phyloP scores from a whole-genome alignment of 2,329 filamentous ascomycete species.

The Proliferodiscus dingleyae region DNA sequence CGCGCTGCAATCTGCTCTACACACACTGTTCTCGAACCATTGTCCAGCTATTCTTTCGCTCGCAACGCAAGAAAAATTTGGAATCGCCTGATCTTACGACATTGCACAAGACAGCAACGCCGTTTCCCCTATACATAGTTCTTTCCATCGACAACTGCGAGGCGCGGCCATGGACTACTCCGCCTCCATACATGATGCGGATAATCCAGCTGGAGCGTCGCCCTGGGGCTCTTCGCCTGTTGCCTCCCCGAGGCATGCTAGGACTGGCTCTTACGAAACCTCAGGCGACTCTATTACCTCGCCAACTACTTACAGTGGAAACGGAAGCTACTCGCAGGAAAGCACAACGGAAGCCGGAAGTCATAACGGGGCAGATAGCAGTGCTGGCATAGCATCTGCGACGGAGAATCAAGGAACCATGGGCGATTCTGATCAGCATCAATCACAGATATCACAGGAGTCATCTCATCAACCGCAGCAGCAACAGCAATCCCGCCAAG shows the following conservation, averaged over 20 bases:
- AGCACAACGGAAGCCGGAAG: conserved; percentile 22
- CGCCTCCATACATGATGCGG: conserved; percentile 49
- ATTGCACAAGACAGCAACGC: no score
- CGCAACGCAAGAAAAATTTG: no score
- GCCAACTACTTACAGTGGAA: conserved; percentile 24
- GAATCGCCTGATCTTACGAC: no score
- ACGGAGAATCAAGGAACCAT: conserved; percentile 25
- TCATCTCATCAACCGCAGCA: conserved; percentile 30
- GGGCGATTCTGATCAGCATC: conserved; percentile 25
- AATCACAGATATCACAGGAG: conserved; percentile 16
- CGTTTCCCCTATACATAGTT: no score
- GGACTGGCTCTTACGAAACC: conserved; percentile 23
- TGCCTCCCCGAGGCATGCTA: conserved; percentile 28
- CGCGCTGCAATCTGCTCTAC: neutral
- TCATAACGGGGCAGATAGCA: conserved; percentile 26
- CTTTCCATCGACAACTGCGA: conserved; percentile 11
- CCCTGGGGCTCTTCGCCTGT: conserved; percentile 50
- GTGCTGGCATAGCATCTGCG: conserved; percentile 21
- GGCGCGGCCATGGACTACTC: conserved; percentile 59
- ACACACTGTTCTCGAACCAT: neutral
- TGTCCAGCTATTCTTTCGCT: neutral
- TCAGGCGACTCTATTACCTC: conserved; percentile 25
- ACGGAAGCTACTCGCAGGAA: conserved; percentile 24
- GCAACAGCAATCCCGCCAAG: conserved; percentile 30
- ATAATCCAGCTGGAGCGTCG: conserved; percentile 52